Evolutionary conservation across 768 basidiomycete genomes (phyloP), one percentile per base, ranked within the genome.

Genomic region (Brasilioporus rufonigricans): DNA sequence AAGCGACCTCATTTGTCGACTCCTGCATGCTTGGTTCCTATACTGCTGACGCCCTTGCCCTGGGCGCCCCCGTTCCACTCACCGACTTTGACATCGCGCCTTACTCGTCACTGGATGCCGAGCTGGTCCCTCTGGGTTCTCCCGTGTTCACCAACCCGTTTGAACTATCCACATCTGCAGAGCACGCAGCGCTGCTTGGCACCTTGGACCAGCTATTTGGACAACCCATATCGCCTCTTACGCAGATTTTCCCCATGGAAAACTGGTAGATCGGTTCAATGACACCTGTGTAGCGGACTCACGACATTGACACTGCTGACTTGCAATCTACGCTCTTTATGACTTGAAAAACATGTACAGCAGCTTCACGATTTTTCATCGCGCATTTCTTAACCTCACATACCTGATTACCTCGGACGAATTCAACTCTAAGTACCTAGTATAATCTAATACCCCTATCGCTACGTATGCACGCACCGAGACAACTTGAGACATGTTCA

Each of bases 141-240:
- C 71, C 69, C 6, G 52, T 72, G n/a, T 72, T 70, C 47, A 47
- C 59, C 41, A 72, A 70, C 38, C 69, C 69, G 5, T 70, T 69
- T 45, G 68, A 64, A 26, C 39, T 44, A 1, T 63, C 53, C 24
- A 19, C 32, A 3, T 35, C 51, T 4, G 52, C 48, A 29, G 53
- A 27, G 2, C 55, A 58, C 21, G 48, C 58, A 9, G 56, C 49
- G 18, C 21, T 60, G 21, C 60, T 71, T 13, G 53, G 44, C 26
- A 60, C 64, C 38, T 52, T 71, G 51, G 71, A 71, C 21, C 61
- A 71, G 52, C 41, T 71, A 12, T 72, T 71, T n/a, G 69, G 60
- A 19, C 69, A 63, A n/a, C 31, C 65, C 11, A 53, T 71, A 29
- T 65, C 65, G 18, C 69, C 68, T 8, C 46, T 65, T 10, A 60